Evolutionary conservation across 371 early-diverging fungal species (phyloP), one percentile per base, ranked within the genome.

Genomic region (Rhizomucor pusillus): DNA sequence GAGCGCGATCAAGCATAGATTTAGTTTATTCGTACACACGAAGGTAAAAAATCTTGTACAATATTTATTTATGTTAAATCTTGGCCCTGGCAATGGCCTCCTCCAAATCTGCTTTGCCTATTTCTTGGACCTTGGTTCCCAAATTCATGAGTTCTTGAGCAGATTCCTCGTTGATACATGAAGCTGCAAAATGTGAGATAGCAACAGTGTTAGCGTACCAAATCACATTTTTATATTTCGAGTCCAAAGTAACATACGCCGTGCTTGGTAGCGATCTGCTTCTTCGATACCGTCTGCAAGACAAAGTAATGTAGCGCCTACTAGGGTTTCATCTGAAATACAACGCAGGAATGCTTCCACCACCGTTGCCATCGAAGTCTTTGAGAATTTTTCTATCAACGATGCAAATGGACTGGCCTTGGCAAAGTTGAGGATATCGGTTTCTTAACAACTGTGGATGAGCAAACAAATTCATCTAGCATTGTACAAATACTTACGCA

Each of bases 281-380:
- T 16, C 41, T 16, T 41, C 5, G 16, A 41, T 19, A 16, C 41
- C 41, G 19, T 41, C 41, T 41, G 41, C 5, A 14, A 41, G 4
- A 41, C 16, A 14, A 4, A 41, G 4, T 3, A 41, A 11, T 12
- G 41, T 41, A 5, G 14, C 53, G 59, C 82, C 75, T 2, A 63
- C 54, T 25, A 71, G 57, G 1, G 49, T 44, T 36, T 73, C 66
- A 53, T 81, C 76, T 48, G 67, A 62, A 49, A 80, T 67, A 13
- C 69, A 70, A 13, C 50, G 44, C 47, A 79, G 62, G 44, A 78
- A 72, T 6, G 79, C 82, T 5, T 81, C 81, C 44, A 79, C 69
- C 10, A 80, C 80, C 10, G 58, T 54, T 7, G 50, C 55, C 25
- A 80, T 72, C 6, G 77, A 59, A 11, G 77, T 74, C 25, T 57